A percentile compares a stretch with the other conserved stretches of the same genome.
Evolutionary conservation across 1,139 yeast genomes (phyloP).

Genomic region (Yamadazyma aaseri): DNA sequence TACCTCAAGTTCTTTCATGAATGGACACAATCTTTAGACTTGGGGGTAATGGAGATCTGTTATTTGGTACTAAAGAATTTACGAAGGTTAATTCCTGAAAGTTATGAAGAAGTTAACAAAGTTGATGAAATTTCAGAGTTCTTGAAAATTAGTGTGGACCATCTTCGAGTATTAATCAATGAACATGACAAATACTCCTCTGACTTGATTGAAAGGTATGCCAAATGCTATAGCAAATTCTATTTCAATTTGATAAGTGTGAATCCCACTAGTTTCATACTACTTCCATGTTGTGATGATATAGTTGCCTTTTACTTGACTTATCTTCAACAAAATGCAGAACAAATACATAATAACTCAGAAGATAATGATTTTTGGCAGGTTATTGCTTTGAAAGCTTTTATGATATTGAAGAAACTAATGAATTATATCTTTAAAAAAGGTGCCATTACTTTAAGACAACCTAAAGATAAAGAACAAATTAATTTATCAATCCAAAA

Average conservation of each 20-base stretch:
- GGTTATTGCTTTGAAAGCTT: slow-evolving; percentile 66
- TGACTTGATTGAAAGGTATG: slow-evolving; percentile 66
- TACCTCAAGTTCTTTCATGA: slow-evolving; percentile 59
- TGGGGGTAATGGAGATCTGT: slow-evolving; percentile 63
- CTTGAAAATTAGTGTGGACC: slow-evolving; percentile 54
- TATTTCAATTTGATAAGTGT: slow-evolving; percentile 54
- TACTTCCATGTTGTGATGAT: slow-evolving; percentile 62
- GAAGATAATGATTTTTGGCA: slow-evolving; percentile 74
- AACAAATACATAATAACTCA: slow-evolving; percentile 48
- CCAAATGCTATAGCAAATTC: slow-evolving; percentile 74
- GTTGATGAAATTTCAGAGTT: slow-evolving; percentile 60
- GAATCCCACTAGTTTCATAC: slow-evolving; percentile 71
- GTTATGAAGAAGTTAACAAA: slow-evolving; percentile 67
- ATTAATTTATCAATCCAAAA: slow-evolving; percentile 55
- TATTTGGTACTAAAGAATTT: slow-evolving; percentile 74
- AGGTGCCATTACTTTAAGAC: slow-evolving; percentile 67
- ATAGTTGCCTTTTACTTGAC: slow-evolving; percentile 59
- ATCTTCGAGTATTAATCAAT: slow-evolving; percentile 55
- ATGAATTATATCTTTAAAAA: slow-evolving; percentile 61
- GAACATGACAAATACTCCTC: slow-evolving; percentile 54
- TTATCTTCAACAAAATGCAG: slow-evolving; percentile 62
- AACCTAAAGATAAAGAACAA: slow-evolving; percentile 60
- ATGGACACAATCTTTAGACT: slow-evolving; percentile 53
- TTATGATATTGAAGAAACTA: slow-evolving; percentile 63
- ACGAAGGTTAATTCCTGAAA: slow-evolving; percentile 68